A percentile compares a stretch with the other conserved stretches of the same genome.
These are phyloP conservation scores for Oryza longistaminata DNA, from an alignment of 176 grass and related monocot species.

Conservation along the genomic window DNA sequence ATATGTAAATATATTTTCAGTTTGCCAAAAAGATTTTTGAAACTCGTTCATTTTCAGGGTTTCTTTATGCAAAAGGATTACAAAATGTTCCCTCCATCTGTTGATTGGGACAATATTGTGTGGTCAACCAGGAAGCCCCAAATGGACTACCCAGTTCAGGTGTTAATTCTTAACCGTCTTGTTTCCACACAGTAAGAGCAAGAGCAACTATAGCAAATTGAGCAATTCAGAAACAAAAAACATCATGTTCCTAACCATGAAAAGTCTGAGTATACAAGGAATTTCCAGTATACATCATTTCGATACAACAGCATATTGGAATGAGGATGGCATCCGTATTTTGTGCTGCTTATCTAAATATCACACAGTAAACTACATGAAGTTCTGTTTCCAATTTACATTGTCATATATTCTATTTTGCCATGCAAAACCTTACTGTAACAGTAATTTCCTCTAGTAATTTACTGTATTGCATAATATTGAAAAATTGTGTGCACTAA, in stretches of 20 bases:
- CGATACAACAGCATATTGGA: background rate
- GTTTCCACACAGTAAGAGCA: background rate
- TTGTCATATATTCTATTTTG: background rate
- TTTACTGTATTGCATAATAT: background rate
- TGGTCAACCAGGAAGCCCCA: slow-evolving; percentile 64
- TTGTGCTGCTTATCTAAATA: background rate
- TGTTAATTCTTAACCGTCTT: background rate
- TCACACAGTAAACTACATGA: background rate
- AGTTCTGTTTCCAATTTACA: too few species aligned
- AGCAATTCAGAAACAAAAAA: background rate
- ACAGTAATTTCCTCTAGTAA: background rate
- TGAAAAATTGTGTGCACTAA: background rate
- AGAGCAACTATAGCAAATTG: background rate
- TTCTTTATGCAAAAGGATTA: slow-evolving; percentile 87
- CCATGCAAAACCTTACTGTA: background rate
- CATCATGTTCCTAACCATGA: background rate
- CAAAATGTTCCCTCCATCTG: slow-evolving; percentile 73
- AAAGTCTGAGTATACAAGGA: background rate
- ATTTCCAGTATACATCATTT: background rate
- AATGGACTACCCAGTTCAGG: slow-evolving; percentile 79
- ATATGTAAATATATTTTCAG: background rate
- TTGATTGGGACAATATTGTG: slow-evolving; percentile 69
- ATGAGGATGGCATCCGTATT: background rate
- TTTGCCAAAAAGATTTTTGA: background rate
- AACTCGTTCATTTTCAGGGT: slow-evolving; percentile 48